These are phyloP conservation scores for Linum trigynum DNA, from an alignment of 345 rosid genomes.

Conservation along the genomic window DNA sequence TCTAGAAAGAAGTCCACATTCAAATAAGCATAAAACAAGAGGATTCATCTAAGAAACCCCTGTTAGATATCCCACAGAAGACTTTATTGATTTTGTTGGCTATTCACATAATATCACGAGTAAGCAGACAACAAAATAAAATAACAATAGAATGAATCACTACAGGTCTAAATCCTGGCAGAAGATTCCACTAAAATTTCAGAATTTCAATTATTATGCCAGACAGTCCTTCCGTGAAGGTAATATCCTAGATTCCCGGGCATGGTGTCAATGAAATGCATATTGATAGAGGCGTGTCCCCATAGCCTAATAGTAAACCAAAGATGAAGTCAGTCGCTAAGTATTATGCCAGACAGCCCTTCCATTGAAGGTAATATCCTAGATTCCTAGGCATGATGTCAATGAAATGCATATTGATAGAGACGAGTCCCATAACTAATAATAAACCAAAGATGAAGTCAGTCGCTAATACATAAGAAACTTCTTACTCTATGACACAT, in stretches of 20 bases:
- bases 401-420: not conserved
- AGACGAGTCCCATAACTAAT: not conserved
- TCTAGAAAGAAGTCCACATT: not conserved
- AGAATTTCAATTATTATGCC: not conserved
- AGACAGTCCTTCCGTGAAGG: not conserved
- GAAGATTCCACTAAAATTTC: not conserved
- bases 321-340: not conserved
- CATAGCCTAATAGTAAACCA: not conserved
- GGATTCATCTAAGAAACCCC: not conserved
- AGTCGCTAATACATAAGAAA: not conserved
- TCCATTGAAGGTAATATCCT: not conserved
- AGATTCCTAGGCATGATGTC: not conserved
- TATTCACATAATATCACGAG: not conserved
- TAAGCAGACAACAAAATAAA: not conserved
- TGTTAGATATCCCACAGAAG: not conserved
- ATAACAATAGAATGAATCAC: not conserved
- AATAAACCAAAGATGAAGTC: not conserved
- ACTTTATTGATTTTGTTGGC: not conserved
- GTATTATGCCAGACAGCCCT: not conserved
- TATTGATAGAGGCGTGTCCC: not conserved
- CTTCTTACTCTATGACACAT: too few species aligned
- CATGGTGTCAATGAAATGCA: not conserved
- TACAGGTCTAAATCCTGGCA: not conserved
- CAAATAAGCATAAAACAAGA: not conserved
- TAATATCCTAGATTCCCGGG: not conserved